Conservation (phyloP, 371 early-diverging fungal genomes). For the Mortierella sp. region DNA sequence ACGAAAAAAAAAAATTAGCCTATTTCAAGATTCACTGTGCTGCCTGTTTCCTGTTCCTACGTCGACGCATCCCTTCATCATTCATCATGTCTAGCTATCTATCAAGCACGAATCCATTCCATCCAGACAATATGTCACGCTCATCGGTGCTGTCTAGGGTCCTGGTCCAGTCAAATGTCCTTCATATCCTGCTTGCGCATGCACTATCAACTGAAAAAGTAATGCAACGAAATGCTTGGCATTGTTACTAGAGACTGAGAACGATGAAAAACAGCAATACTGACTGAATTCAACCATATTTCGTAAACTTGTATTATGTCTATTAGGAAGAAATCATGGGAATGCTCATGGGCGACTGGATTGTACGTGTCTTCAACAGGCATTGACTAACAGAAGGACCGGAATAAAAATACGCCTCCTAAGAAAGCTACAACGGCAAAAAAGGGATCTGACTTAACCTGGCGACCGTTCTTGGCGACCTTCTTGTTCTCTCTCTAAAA, state of each 20-base stretch:
- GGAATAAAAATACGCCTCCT: neutral
- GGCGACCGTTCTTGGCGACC: neutral
- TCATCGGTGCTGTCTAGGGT: constrained; percentile 52
- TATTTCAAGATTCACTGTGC: too few relatives aligned
- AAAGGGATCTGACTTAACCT: neutral
- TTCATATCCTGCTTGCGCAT: constrained; percentile 64
- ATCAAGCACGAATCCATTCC: constrained; percentile 46
- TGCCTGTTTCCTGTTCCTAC: neutral
- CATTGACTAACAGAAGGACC: neutral
- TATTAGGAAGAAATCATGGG: constrained; percentile 77
- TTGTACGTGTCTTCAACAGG: constrained; percentile 46
- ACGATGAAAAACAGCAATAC: neutral
- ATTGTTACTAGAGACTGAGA: neutral
- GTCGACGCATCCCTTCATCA: neutral
- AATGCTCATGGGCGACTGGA: constrained; percentile 78
- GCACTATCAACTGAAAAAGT: constrained; percentile 71
- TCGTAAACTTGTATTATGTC: neutral
- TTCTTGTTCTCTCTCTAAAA: neutral
- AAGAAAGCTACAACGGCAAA: neutral
- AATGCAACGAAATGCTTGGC: constrained; percentile 1
- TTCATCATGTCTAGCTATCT: constrained; percentile 19
- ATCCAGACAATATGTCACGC: constrained; percentile 50
- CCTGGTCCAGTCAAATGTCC: constrained; percentile 59
- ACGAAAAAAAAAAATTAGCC: too few relatives aligned
- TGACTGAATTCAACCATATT: neutral